Conservation (phyloP, 2,329 filamentous ascomycete species). For the Trichoderma sp. region DNA sequence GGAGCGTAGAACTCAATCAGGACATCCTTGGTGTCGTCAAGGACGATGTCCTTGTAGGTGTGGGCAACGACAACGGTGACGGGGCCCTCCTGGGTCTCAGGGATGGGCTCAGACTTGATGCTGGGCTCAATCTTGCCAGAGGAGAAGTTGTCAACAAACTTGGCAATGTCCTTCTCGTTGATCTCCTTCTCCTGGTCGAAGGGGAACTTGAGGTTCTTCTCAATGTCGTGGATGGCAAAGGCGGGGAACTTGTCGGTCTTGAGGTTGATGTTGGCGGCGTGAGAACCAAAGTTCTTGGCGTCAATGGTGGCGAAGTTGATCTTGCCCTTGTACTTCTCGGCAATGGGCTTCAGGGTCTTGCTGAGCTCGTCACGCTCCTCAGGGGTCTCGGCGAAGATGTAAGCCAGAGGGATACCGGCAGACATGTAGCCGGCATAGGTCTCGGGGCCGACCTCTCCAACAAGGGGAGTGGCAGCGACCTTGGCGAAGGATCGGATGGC, state of each 20-base stretch:
- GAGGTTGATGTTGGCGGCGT: constrained; percentile 95
- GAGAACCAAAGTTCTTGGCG: constrained; percentile 87
- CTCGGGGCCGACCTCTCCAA: constrained; percentile 95
- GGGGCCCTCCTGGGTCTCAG: constrained; percentile 86
- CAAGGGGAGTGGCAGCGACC: constrained; percentile 79
- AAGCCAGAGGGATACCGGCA: constrained; percentile 86
- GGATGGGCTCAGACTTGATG: constrained; percentile 97
- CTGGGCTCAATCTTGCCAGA: constrained; percentile 88
- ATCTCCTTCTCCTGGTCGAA: constrained; percentile 82
- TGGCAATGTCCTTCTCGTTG: constrained; percentile 64
- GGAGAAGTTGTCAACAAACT: constrained; percentile 82
- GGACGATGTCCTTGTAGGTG: constrained; percentile 86
- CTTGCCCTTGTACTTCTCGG: constrained; percentile 86
- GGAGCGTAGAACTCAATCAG: constrained; percentile 98
- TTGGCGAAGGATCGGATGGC: constrained; percentile 81
- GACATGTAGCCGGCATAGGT: constrained; percentile 96
- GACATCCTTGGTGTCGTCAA: constrained; percentile 94
- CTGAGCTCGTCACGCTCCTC: constrained; percentile 84
- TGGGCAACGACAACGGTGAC: constrained; percentile 89
- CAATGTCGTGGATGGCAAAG: constrained; percentile 94
- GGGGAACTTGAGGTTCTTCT: constrained; percentile 96
- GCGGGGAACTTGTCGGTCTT: constrained; percentile 92
- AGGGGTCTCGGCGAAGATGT: constrained; percentile 90
- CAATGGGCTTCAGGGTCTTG: constrained; percentile 76
- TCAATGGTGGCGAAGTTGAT: constrained; percentile 99